Evolutionary conservation across 2,329 filamentous ascomycete genomes (phyloP).

Genomic region (Sclerotinia borealis): DNA sequence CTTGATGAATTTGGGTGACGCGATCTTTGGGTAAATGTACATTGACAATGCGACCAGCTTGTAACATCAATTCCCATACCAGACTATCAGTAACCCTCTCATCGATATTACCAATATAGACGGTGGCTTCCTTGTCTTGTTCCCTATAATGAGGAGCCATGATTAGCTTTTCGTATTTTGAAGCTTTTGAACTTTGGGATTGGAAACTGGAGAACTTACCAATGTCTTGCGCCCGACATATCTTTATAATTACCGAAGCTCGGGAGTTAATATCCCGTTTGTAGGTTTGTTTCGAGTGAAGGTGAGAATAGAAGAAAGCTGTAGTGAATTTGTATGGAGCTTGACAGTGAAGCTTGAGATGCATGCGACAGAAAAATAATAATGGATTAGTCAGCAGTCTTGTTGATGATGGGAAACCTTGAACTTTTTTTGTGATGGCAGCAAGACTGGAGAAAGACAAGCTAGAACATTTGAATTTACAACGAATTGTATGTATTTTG

Average conservation of each 20-base stretch:
- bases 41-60: conserved; percentile 94
- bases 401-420: conserved; percentile 10
- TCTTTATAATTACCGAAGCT: background rate
- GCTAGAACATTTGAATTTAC: background rate
- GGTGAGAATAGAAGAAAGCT: background rate
- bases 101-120: conserved; percentile 98
- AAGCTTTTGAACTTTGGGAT: background rate
- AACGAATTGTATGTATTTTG: conserved; percentile 7
- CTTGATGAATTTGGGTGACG: conserved; percentile 93
- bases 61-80: conserved; percentile 97
- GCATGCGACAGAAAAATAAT: conserved; percentile 13
- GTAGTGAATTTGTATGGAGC: background rate
- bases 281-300: background rate
- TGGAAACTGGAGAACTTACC: conserved; percentile 44
- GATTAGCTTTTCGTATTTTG: conserved; percentile 23
- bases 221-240: conserved; percentile 56
- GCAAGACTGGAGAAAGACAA: conserved; percentile 1
- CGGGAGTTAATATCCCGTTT: background rate
- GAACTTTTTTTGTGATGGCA: conserved; percentile 15
- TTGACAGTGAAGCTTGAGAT: conserved; percentile 14
- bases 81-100: conserved; percentile 87
- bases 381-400: conserved; percentile 6
- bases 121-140: conserved; percentile 95
- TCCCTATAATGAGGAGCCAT: conserved; percentile 52
- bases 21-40: conserved; percentile 97